Evolutionary conservation across 2,329 filamentous ascomycete species (phyloP), one percentile per base, ranked within the genome.

Genomic region (Alternaria infectoria): DNA sequence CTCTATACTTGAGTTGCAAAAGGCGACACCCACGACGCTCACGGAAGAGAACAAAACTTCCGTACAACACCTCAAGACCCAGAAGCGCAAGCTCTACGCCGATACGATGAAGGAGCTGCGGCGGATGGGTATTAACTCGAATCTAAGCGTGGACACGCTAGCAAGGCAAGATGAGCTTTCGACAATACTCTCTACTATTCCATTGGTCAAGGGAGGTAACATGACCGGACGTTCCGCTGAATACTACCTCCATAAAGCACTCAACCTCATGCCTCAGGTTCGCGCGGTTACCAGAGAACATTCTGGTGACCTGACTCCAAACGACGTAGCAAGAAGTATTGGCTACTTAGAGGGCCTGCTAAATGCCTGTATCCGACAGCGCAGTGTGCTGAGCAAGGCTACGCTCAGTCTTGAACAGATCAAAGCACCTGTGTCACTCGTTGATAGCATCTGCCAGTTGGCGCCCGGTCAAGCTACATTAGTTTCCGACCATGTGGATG

Each of bases 341-440:
- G 93, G 93, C 0, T 92, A 92, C 68, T 83, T 97, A n/a, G 96
- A 99, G 77, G 93, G 94, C 25, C 85, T 97, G 62, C 83, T 98
- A 28, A 86, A 90, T 62, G 81, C 89, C n/a, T 77, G 87, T 1
- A 74, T 92, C 12, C 80, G 82, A 4, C 91, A 94, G 76, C 85
- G 90, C 62, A 79, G 77, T 50, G 79, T 81, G 6, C 83, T 45
- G 68, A 79, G 67, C 56, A 74, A 67, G 30, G 71, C 75, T 45
- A 59, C 64, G 7, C 54, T 65, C 17, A 73, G 80, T 12, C 68
- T 83, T 4, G 75, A 73, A 13, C 76, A 81, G 1, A 72, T 86
- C 11, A 70, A 74, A 12, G 74, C 74, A 13, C 79, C 80, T 1
- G 77, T 84, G 2, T 62, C 68, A 0, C 74, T 82, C n/a, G 58